These are phyloP conservation scores for Talaromyces thailandensis DNA, from an alignment of 495 filamentous ascomycete species.

Conservation along the genomic window DNA sequence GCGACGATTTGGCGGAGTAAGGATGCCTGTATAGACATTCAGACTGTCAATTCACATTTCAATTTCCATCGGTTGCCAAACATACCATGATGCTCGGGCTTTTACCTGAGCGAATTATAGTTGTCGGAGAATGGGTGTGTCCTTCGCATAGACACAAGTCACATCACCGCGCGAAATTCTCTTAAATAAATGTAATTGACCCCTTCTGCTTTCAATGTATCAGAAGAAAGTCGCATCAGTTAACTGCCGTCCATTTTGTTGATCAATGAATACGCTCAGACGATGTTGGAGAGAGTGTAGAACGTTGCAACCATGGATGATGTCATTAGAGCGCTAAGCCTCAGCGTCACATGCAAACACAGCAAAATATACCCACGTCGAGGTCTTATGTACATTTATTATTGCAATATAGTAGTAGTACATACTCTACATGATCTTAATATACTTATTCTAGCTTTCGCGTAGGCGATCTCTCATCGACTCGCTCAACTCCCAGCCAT, in stretches of 20 bases:
- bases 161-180: neutral
- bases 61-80: neutral
- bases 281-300: neutral
- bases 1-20: slow-evolving; percentile 67
- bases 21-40: slow-evolving; percentile 40
- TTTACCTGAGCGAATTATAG: neutral
- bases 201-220: neutral
- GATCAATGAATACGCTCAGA: neutral
- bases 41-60: neutral
- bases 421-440: neutral
- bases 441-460: neutral
- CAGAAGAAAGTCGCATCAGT: neutral
- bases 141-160: neutral
- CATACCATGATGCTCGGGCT: neutral
- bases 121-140: neutral
- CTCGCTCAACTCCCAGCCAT: slow-evolving; percentile 14
- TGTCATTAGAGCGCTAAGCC: neutral
- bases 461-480: slow-evolving; percentile 20
- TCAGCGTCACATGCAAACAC: neutral
- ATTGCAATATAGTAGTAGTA: neutral
- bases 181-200: neutral
- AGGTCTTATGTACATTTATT: neutral
- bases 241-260: neutral
- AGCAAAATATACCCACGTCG: too few species aligned
- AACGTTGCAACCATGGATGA: neutral